Evolutionary conservation across 805 yeast genomes (phyloP).

Genomic region (Metschnikowia proteae): DNA sequence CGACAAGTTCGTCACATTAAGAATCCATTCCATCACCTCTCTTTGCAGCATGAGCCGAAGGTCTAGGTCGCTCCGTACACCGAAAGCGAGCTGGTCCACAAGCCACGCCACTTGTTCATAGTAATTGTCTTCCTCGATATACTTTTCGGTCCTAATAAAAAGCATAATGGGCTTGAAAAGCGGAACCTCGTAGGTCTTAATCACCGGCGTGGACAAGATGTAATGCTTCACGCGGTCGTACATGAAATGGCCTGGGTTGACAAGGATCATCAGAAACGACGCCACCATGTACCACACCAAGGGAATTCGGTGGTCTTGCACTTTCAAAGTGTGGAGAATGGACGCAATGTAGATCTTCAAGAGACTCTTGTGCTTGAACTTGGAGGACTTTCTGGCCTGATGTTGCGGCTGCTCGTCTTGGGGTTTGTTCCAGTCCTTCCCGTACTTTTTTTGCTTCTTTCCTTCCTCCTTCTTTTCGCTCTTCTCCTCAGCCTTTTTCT

Average conservation of each 20-base stretch:
- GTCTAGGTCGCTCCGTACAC: slow-evolving; percentile 49
- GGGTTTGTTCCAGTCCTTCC: not conserved
- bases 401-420: slow-evolving; percentile 12
- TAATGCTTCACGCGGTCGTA: slow-evolving; percentile 70
- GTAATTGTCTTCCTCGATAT: slow-evolving; percentile 43
- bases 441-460: not conserved
- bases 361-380: slow-evolving; percentile 54
- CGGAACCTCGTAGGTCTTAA: slow-evolving; percentile 44
- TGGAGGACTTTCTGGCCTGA: slow-evolving; percentile 28
- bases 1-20: slow-evolving; percentile 47
- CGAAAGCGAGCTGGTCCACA: slow-evolving; percentile 43
- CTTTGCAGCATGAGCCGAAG: slow-evolving; percentile 48
- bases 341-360: slow-evolving; percentile 53
- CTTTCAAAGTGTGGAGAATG: slow-evolving; percentile 34
- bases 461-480: not conserved
- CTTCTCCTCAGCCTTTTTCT: not conserved
- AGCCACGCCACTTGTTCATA: slow-evolving; percentile 68
- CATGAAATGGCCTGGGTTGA: slow-evolving; percentile 68
- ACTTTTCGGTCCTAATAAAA: slow-evolving; percentile 20
- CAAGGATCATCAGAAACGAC: slow-evolving; percentile 51
- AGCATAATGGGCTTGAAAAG: slow-evolving; percentile 37
- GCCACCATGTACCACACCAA: slow-evolving; percentile 52
- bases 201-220: slow-evolving; percentile 53
- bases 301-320: slow-evolving; percentile 14
- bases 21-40: slow-evolving; percentile 64